Base-by-base conservation (phyloP, 1,139 yeast genomes). In the Geotrichum cucujoidarum region DNA sequence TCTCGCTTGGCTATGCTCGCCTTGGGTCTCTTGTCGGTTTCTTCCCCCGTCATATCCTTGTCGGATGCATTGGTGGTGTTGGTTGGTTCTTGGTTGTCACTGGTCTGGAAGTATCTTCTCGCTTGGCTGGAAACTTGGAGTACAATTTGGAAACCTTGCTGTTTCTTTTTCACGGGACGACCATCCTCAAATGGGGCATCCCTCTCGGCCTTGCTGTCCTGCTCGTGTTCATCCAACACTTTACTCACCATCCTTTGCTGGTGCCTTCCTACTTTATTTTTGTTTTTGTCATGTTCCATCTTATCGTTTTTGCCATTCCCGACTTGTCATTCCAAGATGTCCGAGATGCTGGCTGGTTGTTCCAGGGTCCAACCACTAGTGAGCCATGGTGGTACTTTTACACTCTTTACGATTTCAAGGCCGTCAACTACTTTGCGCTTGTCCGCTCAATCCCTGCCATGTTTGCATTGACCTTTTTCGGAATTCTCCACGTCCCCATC, bases 41-140 rank as follows among this genome's bases (percentile, higher is more conserved):
- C 64, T 92, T 92, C 71, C 98, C 98, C 0, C 75, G 97, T 55
- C 98, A 92, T 63, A 92, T 92, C 50, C 74, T 92, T 37, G 95
- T 92, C 24, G 98, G 98, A 1, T 92, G 97, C 65, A 90, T 92
- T 59, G 98, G 98, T 40, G 98, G 98, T 59, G 98, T 92, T 43
- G 98, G 98, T 1, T 90, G 86, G 68, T 92, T 92, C 66, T 73
- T 92, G 54, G 71, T 90, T 2, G 83, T 87, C 1, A 92, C 98
- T 0, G 98, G 96, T 1, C 69, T 92, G 30, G 97, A 90, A 62
- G 96, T 92, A 0, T 77, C 89, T 10, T 82, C 96, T 0, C 74
- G 95, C 52, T 68, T 87, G 35, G 82, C 78, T 48, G 92, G 94
- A 7, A 82, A 87, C 4, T 66, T 90, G 43, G 76, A 73, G 46